Percentiles rank a stretch among this genome's conserved stretches.
Evolutionary conservation across 2,329 filamentous ascomycete species (phyloP).

Genomic region (Fusarium oligoseptatum): DNA sequence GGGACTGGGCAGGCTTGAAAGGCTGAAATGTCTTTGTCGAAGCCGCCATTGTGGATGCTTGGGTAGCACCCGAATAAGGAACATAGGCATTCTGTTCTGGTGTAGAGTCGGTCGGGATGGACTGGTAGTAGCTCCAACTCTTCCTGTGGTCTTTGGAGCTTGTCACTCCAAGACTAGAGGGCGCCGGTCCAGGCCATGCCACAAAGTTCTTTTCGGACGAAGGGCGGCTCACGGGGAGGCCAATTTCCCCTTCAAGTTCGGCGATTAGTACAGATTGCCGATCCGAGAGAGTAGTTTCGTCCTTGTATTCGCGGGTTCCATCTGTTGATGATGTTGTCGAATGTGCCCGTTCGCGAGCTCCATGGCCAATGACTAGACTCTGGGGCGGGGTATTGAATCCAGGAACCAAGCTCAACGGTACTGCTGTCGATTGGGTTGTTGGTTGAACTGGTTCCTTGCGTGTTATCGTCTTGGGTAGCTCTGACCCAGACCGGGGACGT

Average conservation of each 20-base stretch:
- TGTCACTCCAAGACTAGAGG: not conserved
- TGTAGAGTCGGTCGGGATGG: not conserved
- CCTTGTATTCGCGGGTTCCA: not conserved
- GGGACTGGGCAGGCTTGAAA: not conserved
- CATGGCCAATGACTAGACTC: not conserved
- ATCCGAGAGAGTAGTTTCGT: not conserved
- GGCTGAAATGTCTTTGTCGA: constrained; percentile 1
- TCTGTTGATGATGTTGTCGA: not conserved
- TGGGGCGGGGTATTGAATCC: not conserved
- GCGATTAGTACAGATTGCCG: not conserved
- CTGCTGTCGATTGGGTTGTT: not conserved
- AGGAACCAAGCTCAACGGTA: not conserved
- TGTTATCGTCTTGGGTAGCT: not conserved
- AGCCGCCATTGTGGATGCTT: not conserved
- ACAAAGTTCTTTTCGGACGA: not conserved
- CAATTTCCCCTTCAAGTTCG: not conserved
- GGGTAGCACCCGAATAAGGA: constrained; percentile 1
- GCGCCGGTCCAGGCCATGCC: not conserved
- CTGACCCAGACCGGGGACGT: not conserved
- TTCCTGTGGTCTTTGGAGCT: constrained; percentile 1
- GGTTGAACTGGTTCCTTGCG: not conserved
- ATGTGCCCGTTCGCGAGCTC: not conserved
- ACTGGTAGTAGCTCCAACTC: not conserved
- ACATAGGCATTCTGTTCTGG: not conserved
- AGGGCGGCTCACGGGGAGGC: not conserved